Evolutionary conservation across 495 filamentous ascomycete species (phyloP), one percentile per base, ranked within the genome.

Genomic region (Lepraria neglecta): DNA sequence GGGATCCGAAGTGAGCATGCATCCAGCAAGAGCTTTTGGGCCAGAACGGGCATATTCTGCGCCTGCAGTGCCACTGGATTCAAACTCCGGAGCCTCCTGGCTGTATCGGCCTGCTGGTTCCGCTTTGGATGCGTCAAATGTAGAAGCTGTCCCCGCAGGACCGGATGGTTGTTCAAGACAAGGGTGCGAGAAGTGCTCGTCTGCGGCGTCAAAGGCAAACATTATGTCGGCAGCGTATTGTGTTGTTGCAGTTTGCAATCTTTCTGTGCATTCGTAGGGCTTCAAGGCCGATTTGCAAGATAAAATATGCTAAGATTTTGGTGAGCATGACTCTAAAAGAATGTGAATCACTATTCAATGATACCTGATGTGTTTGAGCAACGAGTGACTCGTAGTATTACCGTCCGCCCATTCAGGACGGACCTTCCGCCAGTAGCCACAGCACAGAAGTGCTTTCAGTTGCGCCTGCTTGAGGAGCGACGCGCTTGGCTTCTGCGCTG

Each of bases 401-500:
- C 75, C 79, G 79, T 81, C 79, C 79, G 79, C 75, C 79, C 78
- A 67, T 75, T 81, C 77, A 82, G 78, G 79, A 79, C 79, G 79
- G 79, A 81, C 79, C 72, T 61, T 71, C 67, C 63, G 76, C 79
- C 79, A 78, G 75, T 80, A 80, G 68, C 74, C 78, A 81, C 71
- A 75, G 67, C 73, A 77, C 72, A 21, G 53, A 61, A 3, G 59
- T 56, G 42, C 63, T 40, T 45, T 63, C 44, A 17, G 52, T 61
- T 12, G 38, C 28, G 30, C 45, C 47, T 19, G 46, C 35, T 27
- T 42, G 51, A 4, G 50, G 45, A 12, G 45, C 46, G 33, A 61
- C 47, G 53, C 27, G 48, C 38, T 47, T 9, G n/a, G 58, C 33
- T 15, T 28, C 40, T 27, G 44, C n/a, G 63, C 48, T 17, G 51